Base-by-base conservation (phyloP, 352 stramenopile species). In the Elongisporangium senticosum region DNA sequence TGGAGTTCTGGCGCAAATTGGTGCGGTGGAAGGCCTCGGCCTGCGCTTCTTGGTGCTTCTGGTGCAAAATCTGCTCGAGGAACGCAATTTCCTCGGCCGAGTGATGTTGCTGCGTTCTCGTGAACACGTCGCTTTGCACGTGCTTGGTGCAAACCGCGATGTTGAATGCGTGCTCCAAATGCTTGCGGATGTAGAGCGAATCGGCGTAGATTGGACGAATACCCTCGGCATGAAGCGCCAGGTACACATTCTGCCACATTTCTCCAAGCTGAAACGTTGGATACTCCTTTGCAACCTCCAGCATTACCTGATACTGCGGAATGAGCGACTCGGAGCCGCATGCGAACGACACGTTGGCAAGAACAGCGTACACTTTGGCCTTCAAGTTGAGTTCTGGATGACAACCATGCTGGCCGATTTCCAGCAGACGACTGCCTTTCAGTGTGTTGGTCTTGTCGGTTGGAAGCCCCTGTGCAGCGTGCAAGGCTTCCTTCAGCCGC, bases 241-340 rank as follows among this genome's bases (percentile, higher is more conserved):
- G 61, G 56, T 91, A 65, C 20, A 90, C 69, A 49, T 84, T 82
- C 53, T 89, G 80, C 81, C 83, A 93, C 74, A 87, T 86, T 48
- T 86, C 78, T 40, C 79, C 81, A 13, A 86, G 56, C 23, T 76
- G 69, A 54, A 87, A 90, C 10, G 77, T 83, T 20, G 79, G 70
- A 48, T 83, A 88, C 56, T 91, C 83, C 56, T 89, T 91, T 1
- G 75, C 76, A 37, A 87, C 68, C 53, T 90, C 83, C n/a, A 93
- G 65, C 61, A 89, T 71, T 10, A 89, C 71, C 14, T 79, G 74
- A 17, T 91, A 81, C 23, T 75, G 64, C 7, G 69, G 54, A 7
- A 67, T 72, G 21, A 89, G 63, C 13, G 47, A 69, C 1, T 76
- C 64, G 13, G 20, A 15, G 11, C 82, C 67, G 23, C 61, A 76